A percentile compares a stretch with the other conserved stretches of the same genome.
These are phyloP conservation scores for Populus euphratica DNA, from an alignment of 345 rosid genomes.

Conservation along the genomic window DNA sequence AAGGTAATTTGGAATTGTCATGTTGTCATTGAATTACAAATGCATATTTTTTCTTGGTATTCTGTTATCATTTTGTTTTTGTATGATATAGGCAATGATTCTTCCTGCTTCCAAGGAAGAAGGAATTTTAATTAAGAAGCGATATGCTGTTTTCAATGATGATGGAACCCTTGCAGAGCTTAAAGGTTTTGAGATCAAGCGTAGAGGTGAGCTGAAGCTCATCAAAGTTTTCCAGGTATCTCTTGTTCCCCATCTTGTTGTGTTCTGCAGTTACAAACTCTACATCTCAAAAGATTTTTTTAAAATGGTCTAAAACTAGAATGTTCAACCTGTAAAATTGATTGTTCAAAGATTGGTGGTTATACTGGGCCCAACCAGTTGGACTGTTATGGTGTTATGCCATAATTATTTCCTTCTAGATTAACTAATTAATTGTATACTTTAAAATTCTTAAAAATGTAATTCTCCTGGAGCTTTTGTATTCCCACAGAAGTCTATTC, in stretches of 20 bases:
- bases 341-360: background rate
- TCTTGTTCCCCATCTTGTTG: background rate
- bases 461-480: no score
- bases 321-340: background rate
- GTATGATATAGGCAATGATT: slow-evolving; percentile 79
- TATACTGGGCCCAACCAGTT: background rate
- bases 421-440: no score
- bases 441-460: no score
- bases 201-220: slow-evolving; percentile 98
- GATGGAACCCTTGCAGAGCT: slow-evolving; percentile 98
- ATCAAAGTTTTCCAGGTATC: slow-evolving; percentile 95
- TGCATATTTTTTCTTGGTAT: slow-evolving; percentile 7
- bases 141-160: slow-evolving; percentile 97
- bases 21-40: slow-evolving; percentile 5
- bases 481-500: no score
- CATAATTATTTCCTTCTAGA: background rate
- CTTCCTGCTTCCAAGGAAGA: slow-evolving; percentile 99
- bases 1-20: slow-evolving; percentile 50
- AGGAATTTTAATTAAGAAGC: slow-evolving; percentile 87
- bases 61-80: slow-evolving; percentile 13
- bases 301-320: background rate
- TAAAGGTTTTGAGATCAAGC: slow-evolving; percentile 98
- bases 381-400: background rate
- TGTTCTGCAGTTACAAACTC: background rate
- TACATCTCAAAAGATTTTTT: background rate